Conservation (phyloP, 768 basidiomycete species). For the Suillus clintonianus region DNA sequence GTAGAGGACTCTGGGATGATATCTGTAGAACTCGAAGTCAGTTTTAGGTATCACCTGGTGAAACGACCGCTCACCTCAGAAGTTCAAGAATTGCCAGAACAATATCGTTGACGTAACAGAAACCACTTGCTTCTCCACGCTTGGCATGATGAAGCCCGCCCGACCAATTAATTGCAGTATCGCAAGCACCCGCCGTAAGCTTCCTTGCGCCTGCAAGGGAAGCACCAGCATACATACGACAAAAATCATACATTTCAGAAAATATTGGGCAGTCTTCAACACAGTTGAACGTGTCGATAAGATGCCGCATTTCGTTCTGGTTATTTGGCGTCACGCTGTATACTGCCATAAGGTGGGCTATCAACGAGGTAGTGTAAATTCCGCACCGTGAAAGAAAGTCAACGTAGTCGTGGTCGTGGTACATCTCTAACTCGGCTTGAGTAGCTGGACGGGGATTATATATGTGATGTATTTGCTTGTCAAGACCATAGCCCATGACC, state of each 20-base stretch:
- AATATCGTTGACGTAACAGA: slow-evolving; percentile 98
- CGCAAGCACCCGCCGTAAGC: slow-evolving; percentile 79
- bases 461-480: slow-evolving; percentile 92
- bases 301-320: slow-evolving; percentile 65
- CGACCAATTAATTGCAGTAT: slow-evolving; percentile 99
- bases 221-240: slow-evolving; percentile 90
- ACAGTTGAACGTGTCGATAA: slow-evolving; percentile 89
- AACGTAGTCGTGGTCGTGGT: slow-evolving; percentile 94
- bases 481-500: slow-evolving; percentile 93
- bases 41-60: neutral
- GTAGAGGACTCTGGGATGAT: slow-evolving; percentile 92
- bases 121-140: slow-evolving; percentile 96
- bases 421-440: slow-evolving; percentile 83
- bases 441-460: slow-evolving; percentile 90
- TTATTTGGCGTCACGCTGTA: slow-evolving; percentile 82
- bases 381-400: slow-evolving; percentile 90
- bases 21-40: slow-evolving; percentile 45
- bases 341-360: neutral
- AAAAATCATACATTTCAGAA: slow-evolving; percentile 92
- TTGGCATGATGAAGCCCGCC: slow-evolving; percentile 98
- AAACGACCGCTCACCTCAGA: slow-evolving; percentile 55
- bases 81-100: slow-evolving; percentile 93
- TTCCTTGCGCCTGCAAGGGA: slow-evolving; percentile 91
- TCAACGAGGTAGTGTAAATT: neutral
- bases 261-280: slow-evolving; percentile 98